These are phyloP conservation scores for Xylaria multiplex DNA, from an alignment of 2,329 filamentous ascomycete genomes.

Conservation along the genomic window DNA sequence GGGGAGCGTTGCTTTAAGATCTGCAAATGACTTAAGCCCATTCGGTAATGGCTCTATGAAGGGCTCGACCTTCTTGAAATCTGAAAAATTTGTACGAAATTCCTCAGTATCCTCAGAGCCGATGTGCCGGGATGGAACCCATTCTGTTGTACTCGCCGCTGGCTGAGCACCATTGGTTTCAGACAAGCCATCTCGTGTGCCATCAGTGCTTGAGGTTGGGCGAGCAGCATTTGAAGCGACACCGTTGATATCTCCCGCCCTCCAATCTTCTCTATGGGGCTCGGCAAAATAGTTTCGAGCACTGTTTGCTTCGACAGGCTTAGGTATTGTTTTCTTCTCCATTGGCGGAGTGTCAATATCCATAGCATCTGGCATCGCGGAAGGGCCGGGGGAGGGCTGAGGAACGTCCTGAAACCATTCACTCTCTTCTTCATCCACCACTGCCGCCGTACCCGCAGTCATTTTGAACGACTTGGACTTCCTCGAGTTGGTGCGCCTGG, in stretches of 20 bases:
- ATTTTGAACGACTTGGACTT: constrained; percentile 69
- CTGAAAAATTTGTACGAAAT: constrained; percentile 63
- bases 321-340: constrained; percentile 44
- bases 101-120: constrained; percentile 68
- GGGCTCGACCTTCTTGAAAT: constrained; percentile 66
- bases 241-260: constrained; percentile 59
- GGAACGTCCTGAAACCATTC: constrained; percentile 49
- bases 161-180: constrained; percentile 38
- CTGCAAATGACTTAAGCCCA: constrained; percentile 64
- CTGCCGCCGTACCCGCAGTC: constrained; percentile 56
- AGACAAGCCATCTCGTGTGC: constrained; percentile 40
- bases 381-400: constrained; percentile 34
- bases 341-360: constrained; percentile 68
- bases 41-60: constrained; percentile 56
- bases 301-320: constrained; percentile 45
- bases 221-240: constrained; percentile 38
- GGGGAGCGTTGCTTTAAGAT: constrained; percentile 66
- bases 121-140: constrained; percentile 51
- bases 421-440: constrained; percentile 60
- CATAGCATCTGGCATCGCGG: constrained; percentile 62
- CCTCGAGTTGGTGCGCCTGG: constrained; percentile 62
- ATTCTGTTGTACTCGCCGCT: constrained; percentile 31
- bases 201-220: constrained; percentile 39
- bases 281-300: constrained; percentile 67
- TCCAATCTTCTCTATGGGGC: constrained; percentile 68